Conservation (phyloP, 2,329 filamentous ascomycete species). For the Ceratocystiopsis minuta region DNA sequence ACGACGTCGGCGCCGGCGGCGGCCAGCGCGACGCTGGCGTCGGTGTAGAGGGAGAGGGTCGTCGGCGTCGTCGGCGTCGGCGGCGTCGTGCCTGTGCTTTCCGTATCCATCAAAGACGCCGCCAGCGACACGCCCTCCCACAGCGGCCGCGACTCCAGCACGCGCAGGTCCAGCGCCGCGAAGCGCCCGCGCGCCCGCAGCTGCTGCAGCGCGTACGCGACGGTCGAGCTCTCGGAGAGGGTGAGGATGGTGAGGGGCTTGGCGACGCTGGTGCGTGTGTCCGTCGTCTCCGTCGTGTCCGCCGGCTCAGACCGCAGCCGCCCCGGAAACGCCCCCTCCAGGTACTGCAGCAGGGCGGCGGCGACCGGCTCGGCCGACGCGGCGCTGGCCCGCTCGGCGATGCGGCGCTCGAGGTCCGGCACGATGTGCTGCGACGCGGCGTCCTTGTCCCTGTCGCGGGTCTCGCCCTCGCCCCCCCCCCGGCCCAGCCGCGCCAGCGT, state of each 20-base stretch:
- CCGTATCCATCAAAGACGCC: slow-evolving; percentile 18
- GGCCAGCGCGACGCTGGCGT: slow-evolving; percentile 39
- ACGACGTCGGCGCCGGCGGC: slow-evolving; percentile 34
- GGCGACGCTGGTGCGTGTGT: too few species aligned
- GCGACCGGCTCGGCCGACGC: slow-evolving; percentile 11
- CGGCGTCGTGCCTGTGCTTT: slow-evolving; percentile 10
- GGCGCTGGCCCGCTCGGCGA: slow-evolving; percentile 9
- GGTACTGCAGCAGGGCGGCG: slow-evolving; percentile 17
- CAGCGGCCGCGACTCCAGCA: slow-evolving; percentile 49
- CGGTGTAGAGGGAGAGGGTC: slow-evolving; percentile 33
- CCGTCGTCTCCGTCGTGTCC: too few species aligned
- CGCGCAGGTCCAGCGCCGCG: slow-evolving; percentile 30
- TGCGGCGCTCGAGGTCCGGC: slow-evolving; percentile 7
- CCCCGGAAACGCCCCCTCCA: slow-evolving; percentile 17
- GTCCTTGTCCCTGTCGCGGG: not conserved
- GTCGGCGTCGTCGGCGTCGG: slow-evolving; percentile 3
- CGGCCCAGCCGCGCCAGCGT: slow-evolving; percentile 7
- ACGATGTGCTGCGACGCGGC: slow-evolving; percentile 1
- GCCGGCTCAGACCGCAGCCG: too few species aligned
- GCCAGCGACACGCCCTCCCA: slow-evolving; percentile 46
- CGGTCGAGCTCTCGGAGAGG: slow-evolving; percentile 44
- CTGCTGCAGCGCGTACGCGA: slow-evolving; percentile 28
- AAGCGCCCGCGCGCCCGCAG: slow-evolving; percentile 18
- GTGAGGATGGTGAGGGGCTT: slow-evolving; percentile 33
- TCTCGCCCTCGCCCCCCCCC: too few species aligned